Evolutionary conservation across 352 stramenopile genomes (phyloP), one percentile per base, ranked within the genome.

Genomic region (Globisporangium echinulatum): DNA sequence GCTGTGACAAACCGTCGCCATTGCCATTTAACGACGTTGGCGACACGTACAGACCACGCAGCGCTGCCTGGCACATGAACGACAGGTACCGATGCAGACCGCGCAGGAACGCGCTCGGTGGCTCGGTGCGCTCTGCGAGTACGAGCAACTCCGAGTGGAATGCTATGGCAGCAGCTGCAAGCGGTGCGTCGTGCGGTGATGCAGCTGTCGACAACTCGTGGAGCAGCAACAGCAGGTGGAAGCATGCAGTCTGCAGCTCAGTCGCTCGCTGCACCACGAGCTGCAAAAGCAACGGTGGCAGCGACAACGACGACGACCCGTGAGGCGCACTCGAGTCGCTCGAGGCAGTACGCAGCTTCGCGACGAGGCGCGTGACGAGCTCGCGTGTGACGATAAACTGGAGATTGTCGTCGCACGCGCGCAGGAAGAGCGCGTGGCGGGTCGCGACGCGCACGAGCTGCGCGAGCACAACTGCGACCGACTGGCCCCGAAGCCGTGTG

Each of bases 351-450:
- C 25, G 25, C 25, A 78, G 54, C 38, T 82, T 75, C 1, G 37
- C 42, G 5, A 57, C 59, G 17, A 90, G 53, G 11, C 53, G 52
- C 2, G 38, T 43, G 13, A 87, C 67, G 19, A 86, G 40, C 13
- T 88, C 71, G 6, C 72, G 57, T 14, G 81, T 87, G 13, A 90
- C 52, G 8, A 90, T 67, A 64, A 74, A 88, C 59, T 90, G 77
- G 8, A 90, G 69, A 36, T 66, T 87, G 33, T 85, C 75, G 50
- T 87, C 80, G 46, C 79, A 77, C 0, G 70, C 63, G 7, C 55
- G 56, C 6, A 88, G 61, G 7, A 88, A 56, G 9, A 65, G 46
- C 5, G 64, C 52, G 5, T 71, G 87, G 10, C 69, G 46, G 38
- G 59, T 68, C 5, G 66, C 72, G 13, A 90, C 6, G 1, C 61